phyloP scores from a whole-genome alignment of 2,329 filamentous ascomycete species.

The Harringtonia aguacate region DNA sequence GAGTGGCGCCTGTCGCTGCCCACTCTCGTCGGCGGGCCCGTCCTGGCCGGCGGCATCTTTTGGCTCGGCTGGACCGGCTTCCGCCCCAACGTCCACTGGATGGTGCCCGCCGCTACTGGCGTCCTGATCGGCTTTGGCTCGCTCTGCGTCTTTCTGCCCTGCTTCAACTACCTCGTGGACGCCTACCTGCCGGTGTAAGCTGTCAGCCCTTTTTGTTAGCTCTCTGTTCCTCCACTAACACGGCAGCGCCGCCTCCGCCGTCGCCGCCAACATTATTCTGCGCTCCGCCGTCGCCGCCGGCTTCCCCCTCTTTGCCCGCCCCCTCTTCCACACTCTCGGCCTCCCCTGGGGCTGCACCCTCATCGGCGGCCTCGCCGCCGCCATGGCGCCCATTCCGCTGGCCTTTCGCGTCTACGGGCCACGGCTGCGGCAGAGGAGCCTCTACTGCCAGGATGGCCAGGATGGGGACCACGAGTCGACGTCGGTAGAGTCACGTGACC shows the following conservation, averaged over 20 bases:
- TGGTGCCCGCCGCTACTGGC: slow-evolving; percentile 11
- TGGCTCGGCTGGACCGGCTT: slow-evolving; percentile 10
- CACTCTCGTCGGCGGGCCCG: slow-evolving; percentile 15
- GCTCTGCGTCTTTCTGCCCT: slow-evolving; percentile 15
- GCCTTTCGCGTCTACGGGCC: slow-evolving; percentile 21
- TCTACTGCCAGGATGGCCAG: no score
- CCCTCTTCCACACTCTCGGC: slow-evolving; percentile 24
- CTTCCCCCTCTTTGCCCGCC: slow-evolving; percentile 23
- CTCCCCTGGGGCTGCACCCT: slow-evolving; percentile 26
- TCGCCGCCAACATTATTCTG: slow-evolving; percentile 26
- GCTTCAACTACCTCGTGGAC: slow-evolving; percentile 23
- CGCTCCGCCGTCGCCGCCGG: slow-evolving; percentile 22
- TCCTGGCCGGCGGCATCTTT: slow-evolving; percentile 14
- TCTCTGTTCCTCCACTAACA: neutral
- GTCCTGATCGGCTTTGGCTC: slow-evolving; percentile 13
- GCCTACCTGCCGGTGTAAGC: slow-evolving; percentile 27
- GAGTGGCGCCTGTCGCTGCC: slow-evolving; percentile 14
- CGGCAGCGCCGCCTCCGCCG: slow-evolving; percentile 25
- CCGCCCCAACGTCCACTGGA: slow-evolving; percentile 11
- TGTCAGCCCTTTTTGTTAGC: neutral
- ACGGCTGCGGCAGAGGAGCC: slow-evolving; percentile 8
- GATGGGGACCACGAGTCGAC: no score
- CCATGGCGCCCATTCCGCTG: slow-evolving; percentile 26
- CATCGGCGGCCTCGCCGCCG: slow-evolving; percentile 22
- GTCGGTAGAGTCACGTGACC: no score